Percentiles rank a stretch among this genome's conserved stretches.
phyloP scores from a whole-genome alignment of 768 basidiomycete species.

The Leccinum subgranulosum region DNA sequence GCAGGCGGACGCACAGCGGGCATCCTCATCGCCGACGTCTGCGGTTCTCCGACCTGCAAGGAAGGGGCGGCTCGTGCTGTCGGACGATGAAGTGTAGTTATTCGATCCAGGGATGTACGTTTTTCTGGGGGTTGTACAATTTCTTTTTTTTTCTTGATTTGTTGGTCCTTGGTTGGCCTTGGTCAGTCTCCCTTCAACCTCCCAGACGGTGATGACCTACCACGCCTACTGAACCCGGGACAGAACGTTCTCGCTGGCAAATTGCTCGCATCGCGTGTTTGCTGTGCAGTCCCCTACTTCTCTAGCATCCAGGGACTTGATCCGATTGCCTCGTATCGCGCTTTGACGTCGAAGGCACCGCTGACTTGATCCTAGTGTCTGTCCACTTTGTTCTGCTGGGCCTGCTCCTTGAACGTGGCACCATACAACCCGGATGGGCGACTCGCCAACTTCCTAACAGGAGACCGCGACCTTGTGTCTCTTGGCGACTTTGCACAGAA shows the following conservation, averaged over 20 bases:
- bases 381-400: neutral
- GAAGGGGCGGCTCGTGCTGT: slow-evolving; percentile 34
- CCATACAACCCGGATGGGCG: neutral
- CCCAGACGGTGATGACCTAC: neutral
- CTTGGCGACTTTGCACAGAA: neutral
- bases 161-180: neutral
- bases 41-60: slow-evolving; percentile 14
- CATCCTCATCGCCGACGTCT: neutral
- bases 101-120: slow-evolving; percentile 10
- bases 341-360: slow-evolving; percentile 14
- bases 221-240: neutral
- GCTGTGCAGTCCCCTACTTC: slow-evolving; percentile 4
- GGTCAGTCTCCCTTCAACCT: slow-evolving; percentile 5
- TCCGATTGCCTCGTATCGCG: slow-evolving; percentile 15
- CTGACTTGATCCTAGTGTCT: neutral
- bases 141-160: neutral
- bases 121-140: slow-evolving; percentile 3
- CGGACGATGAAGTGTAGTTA: slow-evolving; percentile 36
- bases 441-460: neutral
- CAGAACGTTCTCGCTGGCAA: neutral
- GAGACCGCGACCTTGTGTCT: neutral
- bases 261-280: neutral
- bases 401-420: neutral
- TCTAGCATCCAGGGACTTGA: slow-evolving; percentile 8
- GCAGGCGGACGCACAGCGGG: neutral